Evolutionary conservation across 2,329 filamentous ascomycete genomes (phyloP), one percentile per base, ranked within the genome.

Genomic region (Orbilia quercus): DNA sequence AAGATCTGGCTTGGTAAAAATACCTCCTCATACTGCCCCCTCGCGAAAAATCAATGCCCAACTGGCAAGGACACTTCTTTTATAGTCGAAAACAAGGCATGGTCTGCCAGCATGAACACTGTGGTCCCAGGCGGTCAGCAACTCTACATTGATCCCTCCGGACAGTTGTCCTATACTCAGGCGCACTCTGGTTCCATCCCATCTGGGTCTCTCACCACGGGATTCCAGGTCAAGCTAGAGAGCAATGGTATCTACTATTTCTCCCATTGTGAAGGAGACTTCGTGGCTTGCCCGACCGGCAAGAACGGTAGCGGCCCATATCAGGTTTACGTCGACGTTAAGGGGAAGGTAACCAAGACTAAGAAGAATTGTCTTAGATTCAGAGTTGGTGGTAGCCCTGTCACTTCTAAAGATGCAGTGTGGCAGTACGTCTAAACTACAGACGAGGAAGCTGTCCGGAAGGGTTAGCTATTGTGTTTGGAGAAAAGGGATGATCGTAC

Each of bases 71-170:
- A 78, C 23, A 86, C 85, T 6, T 81, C 83, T 7, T 79, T 86
- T 51, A 77, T 80, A 36, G 80, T 82, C 28, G 80, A 81, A 14
- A 76, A 74, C 48, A 5, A 51, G 7, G 18, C 14, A 5, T 48
- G 63, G n/a, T 76, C 77, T 7, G 59, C 54, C 48, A 76, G 82
- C 75, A 80, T 82, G 79, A 38, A 82, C 80, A 84, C 86, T 31
- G 78, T 83, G 28, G 88, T 89, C 2, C 87, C 88, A 3, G 88
- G 88, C 25, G 88, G 88, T 23, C 88, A 90, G 77, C 80, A 83
- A 66, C 82, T 89, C 76, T 90, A 86, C 79, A 82, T 90, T 65
- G 81, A 80, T 1, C 81, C 84, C 2, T 79, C 82, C 23, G 88
- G 88, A 4, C 81, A 82, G 7, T 79, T 90, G 65, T 81, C 82